phyloP scores from a whole-genome alignment of 2,329 filamentous ascomycete genomes.

The Cryphonectria nitschkei region DNA sequence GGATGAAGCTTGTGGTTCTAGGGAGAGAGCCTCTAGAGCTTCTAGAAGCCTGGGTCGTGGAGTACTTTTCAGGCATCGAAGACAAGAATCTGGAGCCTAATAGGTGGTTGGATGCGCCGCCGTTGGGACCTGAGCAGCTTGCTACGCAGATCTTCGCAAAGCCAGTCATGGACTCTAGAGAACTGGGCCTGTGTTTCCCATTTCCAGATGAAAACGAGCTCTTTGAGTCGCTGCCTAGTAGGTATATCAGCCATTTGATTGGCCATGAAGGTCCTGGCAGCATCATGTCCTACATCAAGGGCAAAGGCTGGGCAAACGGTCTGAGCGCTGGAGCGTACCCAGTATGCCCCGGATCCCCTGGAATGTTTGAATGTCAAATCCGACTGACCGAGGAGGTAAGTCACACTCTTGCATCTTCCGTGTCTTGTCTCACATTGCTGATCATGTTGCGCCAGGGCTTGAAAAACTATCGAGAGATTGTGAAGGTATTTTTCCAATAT shows the following conservation, averaged over 20 bases:
- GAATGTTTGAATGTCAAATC: conserved; percentile 79
- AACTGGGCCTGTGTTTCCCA: conserved; percentile 79
- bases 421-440: conserved; percentile 29
- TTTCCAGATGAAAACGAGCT: conserved; percentile 82
- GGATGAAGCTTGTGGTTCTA: conserved; percentile 88
- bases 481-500: conserved; percentile 88
- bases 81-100: conserved; percentile 77
- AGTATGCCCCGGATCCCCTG: conserved; percentile 76
- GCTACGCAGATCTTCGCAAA: conserved; percentile 81
- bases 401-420: not conserved
- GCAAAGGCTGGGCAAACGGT: conserved; percentile 85
- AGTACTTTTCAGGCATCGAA: conserved; percentile 78
- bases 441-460: conserved; percentile 55
- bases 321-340: conserved; percentile 77
- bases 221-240: conserved; percentile 79
- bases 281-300: conserved; percentile 87
- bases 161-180: conserved; percentile 85
- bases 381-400: conserved; percentile 79
- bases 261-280: conserved; percentile 93
- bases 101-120: conserved; percentile 56
- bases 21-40: conserved; percentile 82
- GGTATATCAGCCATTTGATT: conserved; percentile 86
- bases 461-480: conserved; percentile 78
- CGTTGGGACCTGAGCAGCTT: conserved; percentile 54
- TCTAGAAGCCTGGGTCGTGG: conserved; percentile 79